phyloP scores from a whole-genome alignment of 1,284 basidiomycete species.

The Flammula alnicola region DNA sequence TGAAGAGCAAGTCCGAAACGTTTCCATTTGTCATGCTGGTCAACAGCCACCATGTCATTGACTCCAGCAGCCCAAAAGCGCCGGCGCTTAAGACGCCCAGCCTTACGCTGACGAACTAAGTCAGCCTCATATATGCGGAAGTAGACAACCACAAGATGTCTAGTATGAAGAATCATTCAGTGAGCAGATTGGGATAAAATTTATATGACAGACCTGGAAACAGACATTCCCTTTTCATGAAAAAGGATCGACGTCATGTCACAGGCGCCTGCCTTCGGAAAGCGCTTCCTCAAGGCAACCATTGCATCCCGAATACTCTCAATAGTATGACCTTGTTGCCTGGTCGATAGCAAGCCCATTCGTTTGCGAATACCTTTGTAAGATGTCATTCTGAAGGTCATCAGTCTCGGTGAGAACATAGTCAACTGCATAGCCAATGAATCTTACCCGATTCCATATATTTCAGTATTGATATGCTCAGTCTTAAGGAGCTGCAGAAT shows the following conservation, averaged over 20 bases:
- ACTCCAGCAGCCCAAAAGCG: conserved; percentile 42
- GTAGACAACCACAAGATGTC: conserved; percentile 10
- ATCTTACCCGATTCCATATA: conserved; percentile 16
- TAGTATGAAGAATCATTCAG: background rate
- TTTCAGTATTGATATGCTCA: conserved; percentile 17
- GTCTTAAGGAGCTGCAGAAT: conserved; percentile 18
- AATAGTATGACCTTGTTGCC: conserved; percentile 16
- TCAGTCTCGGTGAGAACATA: background rate
- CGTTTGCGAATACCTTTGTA: conserved; percentile 1
- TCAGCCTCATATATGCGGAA: conserved; percentile 20
- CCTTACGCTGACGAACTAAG: conserved; percentile 14
- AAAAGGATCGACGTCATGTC: too few relatives aligned
- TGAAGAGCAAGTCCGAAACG: conserved; percentile 42
- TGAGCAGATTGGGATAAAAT: background rate
- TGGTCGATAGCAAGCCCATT: conserved; percentile 5
- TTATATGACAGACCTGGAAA: conserved; percentile 12
- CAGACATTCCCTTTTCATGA: conserved; percentile 21
- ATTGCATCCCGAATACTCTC: conserved; percentile 21
- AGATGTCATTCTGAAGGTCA: conserved; percentile 2
- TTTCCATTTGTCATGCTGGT: conserved; percentile 46
- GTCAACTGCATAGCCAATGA: background rate
- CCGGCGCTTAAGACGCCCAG: conserved; percentile 26
- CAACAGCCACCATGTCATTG: conserved; percentile 37
- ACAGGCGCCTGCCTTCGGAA: conserved; percentile 26
- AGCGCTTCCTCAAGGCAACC: conserved; percentile 17